Conservation (phyloP, 2,329 filamentous ascomycete species). For the Venturia carpophila region DNA sequence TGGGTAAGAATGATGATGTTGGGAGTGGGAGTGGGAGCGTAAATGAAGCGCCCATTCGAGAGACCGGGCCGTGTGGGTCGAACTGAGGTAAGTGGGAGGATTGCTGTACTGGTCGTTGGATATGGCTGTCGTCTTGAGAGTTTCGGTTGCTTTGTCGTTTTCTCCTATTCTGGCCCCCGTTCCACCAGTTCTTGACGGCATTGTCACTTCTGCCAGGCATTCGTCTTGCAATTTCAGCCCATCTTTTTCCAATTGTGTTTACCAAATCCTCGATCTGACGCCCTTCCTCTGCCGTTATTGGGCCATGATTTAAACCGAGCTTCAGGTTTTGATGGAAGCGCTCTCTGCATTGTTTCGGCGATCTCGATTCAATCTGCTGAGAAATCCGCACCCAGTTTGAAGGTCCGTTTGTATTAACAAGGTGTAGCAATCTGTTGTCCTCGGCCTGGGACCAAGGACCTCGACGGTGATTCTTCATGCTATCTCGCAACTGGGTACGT, state of each 20-base stretch:
- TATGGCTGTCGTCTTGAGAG: not conserved
- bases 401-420: slow-evolving; percentile 13
- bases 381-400: slow-evolving; percentile 84
- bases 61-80: not conserved
- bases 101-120: slow-evolving; percentile 1
- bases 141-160: slow-evolving; percentile 30
- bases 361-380: slow-evolving; percentile 63
- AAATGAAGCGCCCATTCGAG: no score
- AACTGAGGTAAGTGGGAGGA: not conserved
- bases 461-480: slow-evolving; percentile 15
- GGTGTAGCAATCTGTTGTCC: not conserved
- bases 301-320: slow-evolving; percentile 69
- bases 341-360: slow-evolving; percentile 91
- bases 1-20: not conserved
- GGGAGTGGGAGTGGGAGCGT: no score
- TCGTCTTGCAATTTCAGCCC: slow-evolving; percentile 83
- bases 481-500: not conserved
- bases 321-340: slow-evolving; percentile 90
- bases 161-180: slow-evolving; percentile 80
- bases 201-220: slow-evolving; percentile 86
- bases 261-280: slow-evolving; percentile 70
- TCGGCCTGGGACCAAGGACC: slow-evolving; percentile 18
- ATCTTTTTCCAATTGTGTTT: slow-evolving; percentile 69
- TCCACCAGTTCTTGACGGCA: slow-evolving; percentile 97
- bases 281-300: slow-evolving; percentile 71